Evolutionary conservation across 495 filamentous ascomycete genomes (phyloP).

Genomic region (Talaromyces stipitatus): DNA sequence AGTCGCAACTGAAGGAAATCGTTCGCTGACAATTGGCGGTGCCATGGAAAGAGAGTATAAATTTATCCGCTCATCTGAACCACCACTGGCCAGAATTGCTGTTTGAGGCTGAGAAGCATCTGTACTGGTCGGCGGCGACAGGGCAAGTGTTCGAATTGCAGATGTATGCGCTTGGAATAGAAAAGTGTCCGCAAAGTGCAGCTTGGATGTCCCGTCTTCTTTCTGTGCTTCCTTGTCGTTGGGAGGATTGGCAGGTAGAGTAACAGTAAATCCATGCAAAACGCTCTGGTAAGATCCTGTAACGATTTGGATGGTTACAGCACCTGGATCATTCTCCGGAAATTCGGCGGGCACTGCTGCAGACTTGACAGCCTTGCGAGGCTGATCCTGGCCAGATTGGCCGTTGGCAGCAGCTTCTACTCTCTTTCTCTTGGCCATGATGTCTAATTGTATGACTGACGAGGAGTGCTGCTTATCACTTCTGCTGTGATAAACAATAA

Average conservation of each 20-base stretch:
- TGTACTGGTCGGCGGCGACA: slow-evolving; percentile 66
- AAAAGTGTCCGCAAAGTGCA: slow-evolving; percentile 86
- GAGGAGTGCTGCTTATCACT: not conserved
- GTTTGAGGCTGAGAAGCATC: slow-evolving; percentile 53
- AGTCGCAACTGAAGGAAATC: slow-evolving; percentile 45
- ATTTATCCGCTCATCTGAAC: slow-evolving; percentile 89
- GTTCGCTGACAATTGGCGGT: slow-evolving; percentile 40
- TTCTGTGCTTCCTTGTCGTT: slow-evolving; percentile 10
- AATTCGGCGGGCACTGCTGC: slow-evolving; percentile 15
- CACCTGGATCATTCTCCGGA: slow-evolving; percentile 17
- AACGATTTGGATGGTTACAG: slow-evolving; percentile 72
- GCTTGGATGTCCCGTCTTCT: slow-evolving; percentile 18
- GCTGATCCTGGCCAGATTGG: slow-evolving; percentile 15
- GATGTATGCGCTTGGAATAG: slow-evolving; percentile 90
- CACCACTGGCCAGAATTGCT: slow-evolving; percentile 79
- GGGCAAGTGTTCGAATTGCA: slow-evolving; percentile 79
- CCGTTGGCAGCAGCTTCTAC: slow-evolving; percentile 25
- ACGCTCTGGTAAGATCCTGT: slow-evolving; percentile 93
- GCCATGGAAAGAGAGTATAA: slow-evolving; percentile 81
- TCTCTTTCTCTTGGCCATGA: slow-evolving; percentile 76
- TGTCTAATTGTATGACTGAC: not conserved
- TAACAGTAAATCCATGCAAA: slow-evolving; percentile 83
- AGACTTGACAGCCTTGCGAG: slow-evolving; percentile 30
- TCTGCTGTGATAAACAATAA: slow-evolving; percentile 3
- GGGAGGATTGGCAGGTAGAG: slow-evolving; percentile 23